phyloP scores from a whole-genome alignment of 495 filamentous ascomycete genomes.

The Hypoxylon perforatum region DNA sequence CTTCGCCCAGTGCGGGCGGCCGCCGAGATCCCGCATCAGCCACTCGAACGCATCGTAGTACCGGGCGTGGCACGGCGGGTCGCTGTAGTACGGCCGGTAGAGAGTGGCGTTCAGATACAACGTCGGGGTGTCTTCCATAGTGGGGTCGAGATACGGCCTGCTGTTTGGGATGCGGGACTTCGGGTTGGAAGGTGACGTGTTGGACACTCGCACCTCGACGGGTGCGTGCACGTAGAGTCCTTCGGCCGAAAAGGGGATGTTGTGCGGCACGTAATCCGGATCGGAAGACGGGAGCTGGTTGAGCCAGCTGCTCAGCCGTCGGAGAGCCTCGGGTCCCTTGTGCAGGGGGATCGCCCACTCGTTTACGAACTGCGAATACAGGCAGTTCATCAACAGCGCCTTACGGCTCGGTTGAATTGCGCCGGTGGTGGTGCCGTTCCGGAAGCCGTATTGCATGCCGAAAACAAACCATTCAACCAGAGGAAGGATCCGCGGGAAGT shows the following conservation, averaged over 20 bases:
- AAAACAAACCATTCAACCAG: slow-evolving; percentile 94
- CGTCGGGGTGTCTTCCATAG: slow-evolving; percentile 72
- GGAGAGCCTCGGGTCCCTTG: slow-evolving; percentile 88
- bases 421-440: slow-evolving; percentile 68
- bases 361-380: slow-evolving; percentile 96
- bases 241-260: slow-evolving; percentile 83
- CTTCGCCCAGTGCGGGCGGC: slow-evolving; percentile 97
- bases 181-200: slow-evolving; percentile 66
- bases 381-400: slow-evolving; percentile 93
- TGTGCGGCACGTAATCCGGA: slow-evolving; percentile 64
- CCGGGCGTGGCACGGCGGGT: slow-evolving; percentile 78
- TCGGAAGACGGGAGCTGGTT: slow-evolving; percentile 65
- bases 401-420: slow-evolving; percentile 83
- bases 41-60: slow-evolving; percentile 97
- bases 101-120: slow-evolving; percentile 96
- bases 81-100: slow-evolving; percentile 85
- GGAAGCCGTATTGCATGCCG: slow-evolving; percentile 93
- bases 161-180: slow-evolving; percentile 49
- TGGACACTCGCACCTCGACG: slow-evolving; percentile 88
- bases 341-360: slow-evolving; percentile 96
- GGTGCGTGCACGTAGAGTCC: slow-evolving; percentile 92
- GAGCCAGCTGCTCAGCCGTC: slow-evolving; percentile 85
- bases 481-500: slow-evolving; percentile 82
- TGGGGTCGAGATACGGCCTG: slow-evolving; percentile 83
- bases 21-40: slow-evolving; percentile 91